These are phyloP conservation scores for Protomyces lactucae-debilis DNA, from an alignment of 1,139 yeast species.

Conservation along the genomic window DNA sequence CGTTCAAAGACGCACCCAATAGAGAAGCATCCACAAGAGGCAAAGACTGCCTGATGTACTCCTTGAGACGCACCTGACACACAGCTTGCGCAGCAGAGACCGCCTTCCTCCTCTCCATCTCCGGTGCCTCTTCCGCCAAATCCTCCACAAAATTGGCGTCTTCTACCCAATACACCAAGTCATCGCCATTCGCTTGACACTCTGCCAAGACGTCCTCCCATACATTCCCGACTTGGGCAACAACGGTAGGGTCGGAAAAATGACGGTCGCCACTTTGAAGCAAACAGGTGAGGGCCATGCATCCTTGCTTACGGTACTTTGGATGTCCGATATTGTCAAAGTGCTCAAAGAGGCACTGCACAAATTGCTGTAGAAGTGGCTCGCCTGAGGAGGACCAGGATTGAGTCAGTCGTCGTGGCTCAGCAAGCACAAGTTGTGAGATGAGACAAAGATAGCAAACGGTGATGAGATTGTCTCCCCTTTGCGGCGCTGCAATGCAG, in stretches of 20 bases:
- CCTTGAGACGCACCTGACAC: slow-evolving; percentile 6
- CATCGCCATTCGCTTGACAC: slow-evolving; percentile 30
- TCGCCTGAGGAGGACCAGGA: background rate
- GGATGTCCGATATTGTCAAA: slow-evolving; percentile 61
- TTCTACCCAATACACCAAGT: slow-evolving; percentile 26
- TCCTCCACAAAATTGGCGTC: slow-evolving; percentile 8
- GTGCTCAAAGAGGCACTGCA: slow-evolving; percentile 27
- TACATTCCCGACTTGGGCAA: slow-evolving; percentile 23
- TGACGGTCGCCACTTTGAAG: slow-evolving; percentile 30
- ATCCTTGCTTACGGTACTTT: slow-evolving; percentile 56
- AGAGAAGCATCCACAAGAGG: background rate
- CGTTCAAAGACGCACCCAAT: slow-evolving; percentile 3
- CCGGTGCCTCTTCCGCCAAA: slow-evolving; percentile 14
- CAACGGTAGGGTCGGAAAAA: slow-evolving; percentile 3
- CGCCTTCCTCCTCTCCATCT: slow-evolving; percentile 12
- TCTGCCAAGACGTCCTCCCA: slow-evolving; percentile 31
- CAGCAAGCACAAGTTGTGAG: background rate
- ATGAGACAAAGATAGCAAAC: slow-evolving; percentile 8
- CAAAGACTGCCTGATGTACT: background rate
- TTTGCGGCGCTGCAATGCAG: background rate
- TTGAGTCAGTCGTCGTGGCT: background rate
- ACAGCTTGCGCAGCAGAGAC: slow-evolving; percentile 5
- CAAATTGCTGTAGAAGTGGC: background rate
- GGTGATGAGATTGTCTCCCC: background rate
- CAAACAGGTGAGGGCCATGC: slow-evolving; percentile 55